phyloP scores from a whole-genome alignment of 352 stramenopile genomes.

The Globisporangium middletonii region DNA sequence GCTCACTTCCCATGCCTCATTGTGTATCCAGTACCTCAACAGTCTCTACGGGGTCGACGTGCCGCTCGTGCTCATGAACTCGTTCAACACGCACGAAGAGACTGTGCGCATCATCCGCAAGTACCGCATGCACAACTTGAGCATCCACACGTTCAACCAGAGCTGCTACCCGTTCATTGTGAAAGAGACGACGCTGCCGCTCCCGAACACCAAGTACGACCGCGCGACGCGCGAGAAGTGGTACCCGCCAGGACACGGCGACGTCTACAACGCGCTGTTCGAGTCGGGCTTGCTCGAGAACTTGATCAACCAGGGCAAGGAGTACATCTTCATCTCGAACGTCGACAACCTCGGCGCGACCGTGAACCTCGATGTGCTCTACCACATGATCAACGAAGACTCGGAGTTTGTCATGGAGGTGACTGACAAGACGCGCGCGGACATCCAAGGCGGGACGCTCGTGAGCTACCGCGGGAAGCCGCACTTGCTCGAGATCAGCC shows the following conservation, averaged over 20 bases:
- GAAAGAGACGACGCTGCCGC: slow-evolving; percentile 86
- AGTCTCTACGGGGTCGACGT: slow-evolving; percentile 93
- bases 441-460: slow-evolving; percentile 88
- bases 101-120: slow-evolving; percentile 97
- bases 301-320: slow-evolving; percentile 94
- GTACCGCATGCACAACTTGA: slow-evolving; percentile 95
- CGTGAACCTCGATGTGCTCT: slow-evolving; percentile 96
- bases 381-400: slow-evolving; percentile 97
- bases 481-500: slow-evolving; percentile 96
- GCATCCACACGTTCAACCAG: slow-evolving; percentile 94
- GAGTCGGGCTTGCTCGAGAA: slow-evolving; percentile 95
- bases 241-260: slow-evolving; percentile 98
- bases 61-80: slow-evolving; percentile 99
- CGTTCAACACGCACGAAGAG: slow-evolving; percentile 98
- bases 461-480: slow-evolving; percentile 90
- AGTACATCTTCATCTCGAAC: slow-evolving; percentile 99
- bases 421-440: slow-evolving; percentile 90
- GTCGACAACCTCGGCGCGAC: slow-evolving; percentile 99
- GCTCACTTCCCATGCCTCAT: not conserved
- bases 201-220: slow-evolving; percentile 86
- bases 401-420: slow-evolving; percentile 99
- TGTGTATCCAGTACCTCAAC: slow-evolving; percentile 73
- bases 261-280: slow-evolving; percentile 98
- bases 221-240: slow-evolving; percentile 71
- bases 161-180: slow-evolving; percentile 91